These are phyloP conservation scores for Phytopythium mirpurense DNA, from an alignment of 352 stramenopile genomes.

Conservation along the genomic window DNA sequence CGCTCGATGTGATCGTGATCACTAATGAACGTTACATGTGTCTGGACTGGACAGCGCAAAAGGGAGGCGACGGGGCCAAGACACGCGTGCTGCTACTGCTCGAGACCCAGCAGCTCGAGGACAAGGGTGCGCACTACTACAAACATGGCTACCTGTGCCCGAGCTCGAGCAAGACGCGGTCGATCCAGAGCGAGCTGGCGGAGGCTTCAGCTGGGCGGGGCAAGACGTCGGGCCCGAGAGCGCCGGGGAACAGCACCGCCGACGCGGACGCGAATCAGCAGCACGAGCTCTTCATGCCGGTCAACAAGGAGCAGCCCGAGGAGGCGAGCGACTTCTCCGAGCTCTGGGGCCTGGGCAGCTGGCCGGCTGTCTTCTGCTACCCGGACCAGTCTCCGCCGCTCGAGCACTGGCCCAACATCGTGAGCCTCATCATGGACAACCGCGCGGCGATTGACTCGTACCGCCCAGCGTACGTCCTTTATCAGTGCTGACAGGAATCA, in stretches of 20 bases:
- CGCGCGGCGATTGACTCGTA: slow-evolving; percentile 44
- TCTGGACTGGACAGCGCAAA: slow-evolving; percentile 27
- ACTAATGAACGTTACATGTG: slow-evolving; percentile 3
- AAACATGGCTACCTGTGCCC: slow-evolving; percentile 73
- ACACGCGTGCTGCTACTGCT: slow-evolving; percentile 66
- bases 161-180: slow-evolving; percentile 38
- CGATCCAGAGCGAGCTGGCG: slow-evolving; percentile 25
- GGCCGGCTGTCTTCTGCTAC: slow-evolving; percentile 82
- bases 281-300: slow-evolving; percentile 47
- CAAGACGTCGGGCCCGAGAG: not conserved
- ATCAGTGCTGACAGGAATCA: not conserved
- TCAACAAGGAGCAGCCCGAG: slow-evolving; percentile 51
- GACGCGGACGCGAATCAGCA: slow-evolving; percentile 4
- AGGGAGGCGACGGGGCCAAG: slow-evolving; percentile 34
- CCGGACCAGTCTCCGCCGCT: slow-evolving; percentile 49
- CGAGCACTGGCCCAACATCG: slow-evolving; percentile 82
- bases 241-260: not conserved
- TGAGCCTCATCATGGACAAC: slow-evolving; percentile 87
- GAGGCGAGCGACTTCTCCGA: slow-evolving; percentile 74
- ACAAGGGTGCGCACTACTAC: slow-evolving; percentile 76
- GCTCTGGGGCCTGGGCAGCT: slow-evolving; percentile 72
- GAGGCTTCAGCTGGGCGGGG: slow-evolving; percentile 17
- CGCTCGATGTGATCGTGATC: not conserved
- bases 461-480: slow-evolving; percentile 39
- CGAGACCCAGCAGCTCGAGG: slow-evolving; percentile 66